Base-by-base conservation (phyloP, 1,284 basidiomycete species). In the Amylostereum areolatum region DNA sequence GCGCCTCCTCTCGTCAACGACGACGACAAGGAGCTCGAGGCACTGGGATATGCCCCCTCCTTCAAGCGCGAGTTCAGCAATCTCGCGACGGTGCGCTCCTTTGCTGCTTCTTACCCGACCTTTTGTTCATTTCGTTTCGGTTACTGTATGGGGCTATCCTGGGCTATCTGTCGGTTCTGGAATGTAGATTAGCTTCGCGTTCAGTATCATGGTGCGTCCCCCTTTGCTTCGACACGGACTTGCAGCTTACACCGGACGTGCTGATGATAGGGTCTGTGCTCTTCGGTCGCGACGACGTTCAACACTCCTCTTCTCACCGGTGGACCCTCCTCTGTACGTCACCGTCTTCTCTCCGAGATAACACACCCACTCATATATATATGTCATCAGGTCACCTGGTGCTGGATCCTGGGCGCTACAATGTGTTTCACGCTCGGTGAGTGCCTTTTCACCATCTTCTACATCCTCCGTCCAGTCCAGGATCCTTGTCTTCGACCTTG, bases 51-150 rank as follows among this genome's bases (percentile, higher is more conserved):
- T 60, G 76, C 77, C 55, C 86, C 86, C 28, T 85, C 85, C 24
- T 92, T 92, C 71, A 83, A 79, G 62, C 75, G 89, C 49, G 89
- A 91, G 70, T 91, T 91, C 59, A 83, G 85, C 39, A 90, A 87
- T 58, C 67, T 92, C 36, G 83, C 85, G 25, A 89, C 86, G 54
- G 83, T 85, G 24, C 44, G 61, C 31, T 31, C 36, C 36, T 47
- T n/a, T 49, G 10, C n/a, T 9, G 8, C 28, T 11, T 28, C 29
- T 10, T 43, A 45, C 32, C 27, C 44, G 36, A 37, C 27, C 40
- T 51, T 25, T 1, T 7, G 3, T 30, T 5, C 11, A 9, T 25
- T 6, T 33, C 12, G 6, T 33, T 46, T 29, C n/a, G 18, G 11
- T 8, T 46, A 5, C 25, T 33, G 11, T 7, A 18, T 37, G 11